Evolutionary conservation across 2,329 filamentous ascomycete species (phyloP), one percentile per base, ranked within the genome.

Genomic region (Colletotrichum kahawae): DNA sequence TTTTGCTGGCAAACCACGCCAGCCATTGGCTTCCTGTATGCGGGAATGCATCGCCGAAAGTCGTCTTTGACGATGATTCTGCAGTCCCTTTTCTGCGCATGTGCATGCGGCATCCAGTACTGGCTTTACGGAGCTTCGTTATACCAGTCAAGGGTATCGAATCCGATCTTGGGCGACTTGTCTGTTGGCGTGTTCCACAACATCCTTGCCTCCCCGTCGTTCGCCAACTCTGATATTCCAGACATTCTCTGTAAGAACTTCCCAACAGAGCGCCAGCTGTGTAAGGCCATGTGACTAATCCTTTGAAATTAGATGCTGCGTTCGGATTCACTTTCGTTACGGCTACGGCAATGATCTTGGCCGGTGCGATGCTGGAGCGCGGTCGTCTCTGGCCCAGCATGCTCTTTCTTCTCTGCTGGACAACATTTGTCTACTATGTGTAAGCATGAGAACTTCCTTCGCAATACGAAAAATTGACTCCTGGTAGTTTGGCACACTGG

Each of bases 351-450:
- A 84, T 85, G 82, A 85, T 85, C 51, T 71, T 85, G 70, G 83
- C 84, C 4, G 83, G 84, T 10, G 83, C 83, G 1, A 84, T 85
- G 78, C 77, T 85, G 0, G 84, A 85, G 74, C 76, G 84, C 13
- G 84, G 84, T 0, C 74, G 84, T 4, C 77, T 85, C 6, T 80
- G 78, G 60, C 84, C 84, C 0, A 92, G 91, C 10, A 87, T 94
- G 79, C 85, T 94, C 31, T 94, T 93, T 77, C 85, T 88, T 27
- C 90, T 93, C 80, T 88, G 85, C 79, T 93, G 91, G 91, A 90
- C 91, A 0, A 93, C 92, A 0, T 86, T 93, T 70, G 92, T 93
- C 4, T 93, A 93, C 82, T 93, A 84, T 31, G 77, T 83, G 82
- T 82, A 62, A 78, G 81, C 76, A 2, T 16, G 16, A 36, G 4